Conservation (phyloP, 108 stramenopile species). For the Skeletonema grethae region DNA sequence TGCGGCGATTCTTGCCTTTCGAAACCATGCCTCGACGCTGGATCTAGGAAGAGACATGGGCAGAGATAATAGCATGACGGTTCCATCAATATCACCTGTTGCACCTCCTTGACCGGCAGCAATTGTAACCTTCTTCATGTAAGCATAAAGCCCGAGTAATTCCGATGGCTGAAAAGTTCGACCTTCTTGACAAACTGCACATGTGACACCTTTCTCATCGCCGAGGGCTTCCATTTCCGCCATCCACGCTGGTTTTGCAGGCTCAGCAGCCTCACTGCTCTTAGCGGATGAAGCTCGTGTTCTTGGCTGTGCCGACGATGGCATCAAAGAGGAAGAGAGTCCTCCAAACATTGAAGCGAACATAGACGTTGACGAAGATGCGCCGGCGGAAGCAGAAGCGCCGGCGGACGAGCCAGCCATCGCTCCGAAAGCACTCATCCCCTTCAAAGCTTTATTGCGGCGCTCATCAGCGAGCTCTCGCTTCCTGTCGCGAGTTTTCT, state of each 20-base stretch:
- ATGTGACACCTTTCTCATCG: conserved; percentile 78
- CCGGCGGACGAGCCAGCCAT: conserved; percentile 28
- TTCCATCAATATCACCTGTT: conserved; percentile 65
- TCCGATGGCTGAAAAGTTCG: conserved; percentile 75
- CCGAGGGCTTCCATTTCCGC: conserved; percentile 84
- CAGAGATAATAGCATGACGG: conserved; percentile 59
- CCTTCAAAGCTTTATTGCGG: conserved; percentile 64
- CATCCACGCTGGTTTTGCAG: conserved; percentile 72
- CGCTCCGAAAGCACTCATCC: conserved; percentile 60
- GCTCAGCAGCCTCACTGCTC: conserved; percentile 7
- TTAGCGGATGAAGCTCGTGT: conserved; percentile 20
- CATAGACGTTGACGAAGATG: conserved; percentile 17
- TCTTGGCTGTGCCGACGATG: conserved; percentile 14
- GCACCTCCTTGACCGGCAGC: conserved; percentile 56
- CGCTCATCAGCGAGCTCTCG: conserved; percentile 80
- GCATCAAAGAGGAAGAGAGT: conserved; percentile 31
- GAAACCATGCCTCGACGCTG: conserved; percentile 48
- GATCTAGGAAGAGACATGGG: conserved; percentile 52
- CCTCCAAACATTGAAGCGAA: conserved; percentile 57
- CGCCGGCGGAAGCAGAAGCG: conserved; percentile 2
- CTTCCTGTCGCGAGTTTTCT: conserved; percentile 75
- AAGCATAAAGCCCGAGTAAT: conserved; percentile 83
- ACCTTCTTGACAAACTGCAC: conserved; percentile 88
- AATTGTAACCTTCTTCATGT: conserved; percentile 77
- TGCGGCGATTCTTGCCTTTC: conserved; percentile 49